Evolutionary conservation across 805 yeast species (phyloP).

Genomic region (Sugiyamaella marilandica): DNA sequence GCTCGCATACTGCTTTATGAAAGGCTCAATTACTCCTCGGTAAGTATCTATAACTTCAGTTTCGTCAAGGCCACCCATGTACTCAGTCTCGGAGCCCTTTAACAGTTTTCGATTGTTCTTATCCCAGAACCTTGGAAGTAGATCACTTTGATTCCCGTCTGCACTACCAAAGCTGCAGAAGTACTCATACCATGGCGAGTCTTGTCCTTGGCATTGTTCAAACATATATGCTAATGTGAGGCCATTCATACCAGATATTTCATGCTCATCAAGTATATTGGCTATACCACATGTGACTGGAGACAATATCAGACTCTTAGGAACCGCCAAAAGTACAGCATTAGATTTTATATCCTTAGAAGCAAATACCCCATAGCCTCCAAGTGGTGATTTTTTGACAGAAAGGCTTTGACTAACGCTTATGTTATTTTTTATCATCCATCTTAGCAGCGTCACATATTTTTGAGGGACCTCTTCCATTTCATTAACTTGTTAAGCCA

Average conservation of each 20-base stretch:
- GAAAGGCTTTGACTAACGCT: constrained; percentile 50
- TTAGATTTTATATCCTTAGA: constrained; percentile 36
- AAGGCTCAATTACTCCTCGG: constrained; percentile 33
- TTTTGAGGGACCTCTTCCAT: neutral
- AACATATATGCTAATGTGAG: constrained; percentile 66
- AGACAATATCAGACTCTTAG: constrained; percentile 32
- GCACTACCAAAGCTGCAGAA: constrained; percentile 38
- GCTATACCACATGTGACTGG: constrained; percentile 47
- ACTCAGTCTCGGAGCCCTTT: constrained; percentile 57
- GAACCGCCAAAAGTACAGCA: constrained; percentile 32
- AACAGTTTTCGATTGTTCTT: constrained; percentile 42
- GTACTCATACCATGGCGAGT: constrained; percentile 79
- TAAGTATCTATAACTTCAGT: constrained; percentile 40
- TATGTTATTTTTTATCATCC: constrained; percentile 54
- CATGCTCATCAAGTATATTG: constrained; percentile 59
- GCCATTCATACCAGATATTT: constrained; percentile 59
- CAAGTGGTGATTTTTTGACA: constrained; percentile 44
- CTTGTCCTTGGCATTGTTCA: constrained; percentile 53
- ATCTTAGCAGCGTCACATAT: constrained; percentile 36
- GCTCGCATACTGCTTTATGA: constrained; percentile 19
- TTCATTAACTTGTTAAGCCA: neutral
- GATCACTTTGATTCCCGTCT: constrained; percentile 6
- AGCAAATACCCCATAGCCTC: constrained; percentile 76
- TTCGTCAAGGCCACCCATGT: constrained; percentile 55
- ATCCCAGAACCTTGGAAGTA: constrained; percentile 66